Conservation (phyloP, 164 flowering plant genomes). For the Chloranthus sessilifolius region DNA sequence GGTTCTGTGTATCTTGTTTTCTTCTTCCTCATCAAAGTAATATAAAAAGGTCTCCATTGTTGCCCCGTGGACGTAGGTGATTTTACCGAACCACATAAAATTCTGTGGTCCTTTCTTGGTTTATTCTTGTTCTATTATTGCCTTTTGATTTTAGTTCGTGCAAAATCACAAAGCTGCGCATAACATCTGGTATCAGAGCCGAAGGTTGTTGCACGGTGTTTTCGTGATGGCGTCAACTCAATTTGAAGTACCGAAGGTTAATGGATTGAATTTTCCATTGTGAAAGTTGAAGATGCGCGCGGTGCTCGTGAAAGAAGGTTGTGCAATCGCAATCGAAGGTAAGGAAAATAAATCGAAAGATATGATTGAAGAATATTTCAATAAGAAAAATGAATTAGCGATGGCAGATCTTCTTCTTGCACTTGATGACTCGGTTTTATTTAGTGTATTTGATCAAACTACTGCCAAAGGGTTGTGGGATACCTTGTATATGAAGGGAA, state of each 20-base stretch:
- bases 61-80: background rate
- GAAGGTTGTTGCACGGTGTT: background rate
- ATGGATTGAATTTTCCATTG: background rate
- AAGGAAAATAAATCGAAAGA: background rate
- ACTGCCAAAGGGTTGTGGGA: background rate
- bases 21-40: no score
- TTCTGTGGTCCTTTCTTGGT: background rate
- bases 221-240: background rate
- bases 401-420: background rate
- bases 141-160: background rate
- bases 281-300: background rate
- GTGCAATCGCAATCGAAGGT: background rate
- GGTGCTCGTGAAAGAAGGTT: background rate
- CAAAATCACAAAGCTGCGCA: background rate
- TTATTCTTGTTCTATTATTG: background rate
- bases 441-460: background rate
- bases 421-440: background rate
- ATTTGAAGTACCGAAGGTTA: background rate
- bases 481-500: background rate
- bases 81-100: background rate
- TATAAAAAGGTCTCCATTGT: no score
- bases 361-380: background rate
- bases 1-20: no score
- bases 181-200: background rate
- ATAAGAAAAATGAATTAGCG: background rate